Base-by-base conservation (phyloP, 1,139 yeast species). In the Lodderomyces orthopsilosis region DNA sequence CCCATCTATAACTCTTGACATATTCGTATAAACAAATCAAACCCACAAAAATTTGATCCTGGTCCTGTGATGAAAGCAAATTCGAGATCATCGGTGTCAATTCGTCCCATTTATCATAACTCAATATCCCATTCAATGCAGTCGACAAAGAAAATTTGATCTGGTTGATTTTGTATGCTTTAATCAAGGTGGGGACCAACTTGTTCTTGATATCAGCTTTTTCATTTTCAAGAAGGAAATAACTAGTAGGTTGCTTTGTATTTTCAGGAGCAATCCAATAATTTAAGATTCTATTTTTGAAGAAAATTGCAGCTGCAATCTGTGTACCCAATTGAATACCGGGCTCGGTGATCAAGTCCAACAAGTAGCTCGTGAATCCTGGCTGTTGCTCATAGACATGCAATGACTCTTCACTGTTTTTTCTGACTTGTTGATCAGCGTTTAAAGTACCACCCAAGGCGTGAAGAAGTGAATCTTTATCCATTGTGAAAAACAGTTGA, bases 231-330 rank as follows among this genome's bases (percentile, higher is more conserved):
- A 60, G 63, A 42, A 82, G 77, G 42, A 58, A 53, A 15, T 58
- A 46, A 3, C 60, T 48, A 8, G 61, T 46, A 4, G 59, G 53
- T 17, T 59, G 46, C 50, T 59, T 65, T 37, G 70, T 73, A 38
- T 70, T 72, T 35, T 71, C 79, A 0, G 70, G 75, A 10, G 59
- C 58, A 26, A 66, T 61, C 91, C 91, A 85, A 50, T 78, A 74
- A 48, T 71, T 67, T 38, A 64, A 66, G 30, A 85, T 69, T 54
- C 85, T 73, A 57, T 83, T 84, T 58, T 84, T 85, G 65, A 83
- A 79, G 55, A 80, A 79, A 41, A 85, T 81, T 3, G 86, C 82
- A 3, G 87, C 81, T 13, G 86, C 75, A 40, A 79, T 65, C 53
- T 83, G 77, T 45, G 78, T 71, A 12, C 80, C 77, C 14, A 64